These are phyloP conservation scores for Salinomyces thailandicus DNA, from an alignment of 2,329 filamentous ascomycete genomes.

Conservation along the genomic window DNA sequence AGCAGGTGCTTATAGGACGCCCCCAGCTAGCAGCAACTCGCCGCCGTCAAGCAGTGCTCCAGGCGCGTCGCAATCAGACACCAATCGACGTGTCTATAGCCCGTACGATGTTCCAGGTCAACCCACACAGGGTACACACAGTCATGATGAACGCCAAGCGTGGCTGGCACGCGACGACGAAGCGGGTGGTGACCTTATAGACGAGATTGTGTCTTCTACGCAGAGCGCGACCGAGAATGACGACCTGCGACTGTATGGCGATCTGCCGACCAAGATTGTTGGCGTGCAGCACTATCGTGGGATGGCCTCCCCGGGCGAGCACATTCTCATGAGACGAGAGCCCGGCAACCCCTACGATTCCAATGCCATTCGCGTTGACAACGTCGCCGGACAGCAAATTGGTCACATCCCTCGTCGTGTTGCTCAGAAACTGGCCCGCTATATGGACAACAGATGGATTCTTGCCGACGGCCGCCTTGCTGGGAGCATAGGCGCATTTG, in stretches of 20 bases:
- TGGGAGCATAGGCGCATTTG: constrained; percentile 55
- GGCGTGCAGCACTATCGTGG: constrained; percentile 54
- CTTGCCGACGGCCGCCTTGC: constrained; percentile 59
- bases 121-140: constrained; percentile 2
- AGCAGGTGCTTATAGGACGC: neutral
- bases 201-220: constrained; percentile 24
- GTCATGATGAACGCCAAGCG: constrained; percentile 13
- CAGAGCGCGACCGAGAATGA: constrained; percentile 20
- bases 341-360: constrained; percentile 53
- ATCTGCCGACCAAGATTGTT: constrained; percentile 46
- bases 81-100: neutral
- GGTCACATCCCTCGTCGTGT: constrained; percentile 62
- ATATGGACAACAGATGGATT: constrained; percentile 52
- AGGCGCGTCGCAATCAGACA: constrained; percentile 1
- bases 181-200: constrained; percentile 18
- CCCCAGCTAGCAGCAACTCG: neutral
- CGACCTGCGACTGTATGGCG: constrained; percentile 23
- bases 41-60: neutral
- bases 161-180: constrained; percentile 14
- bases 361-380: constrained; percentile 71
- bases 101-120: neutral
- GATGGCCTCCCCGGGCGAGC: constrained; percentile 51
- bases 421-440: constrained; percentile 61
- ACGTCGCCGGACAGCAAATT: constrained; percentile 64
- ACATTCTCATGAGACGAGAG: constrained; percentile 54